A percentile compares a stretch with the other conserved stretches of the same genome.
These are phyloP conservation scores for Aspergillus transmontanensis DNA, from an alignment of 2,329 filamentous ascomycete genomes.

Conservation along the genomic window DNA sequence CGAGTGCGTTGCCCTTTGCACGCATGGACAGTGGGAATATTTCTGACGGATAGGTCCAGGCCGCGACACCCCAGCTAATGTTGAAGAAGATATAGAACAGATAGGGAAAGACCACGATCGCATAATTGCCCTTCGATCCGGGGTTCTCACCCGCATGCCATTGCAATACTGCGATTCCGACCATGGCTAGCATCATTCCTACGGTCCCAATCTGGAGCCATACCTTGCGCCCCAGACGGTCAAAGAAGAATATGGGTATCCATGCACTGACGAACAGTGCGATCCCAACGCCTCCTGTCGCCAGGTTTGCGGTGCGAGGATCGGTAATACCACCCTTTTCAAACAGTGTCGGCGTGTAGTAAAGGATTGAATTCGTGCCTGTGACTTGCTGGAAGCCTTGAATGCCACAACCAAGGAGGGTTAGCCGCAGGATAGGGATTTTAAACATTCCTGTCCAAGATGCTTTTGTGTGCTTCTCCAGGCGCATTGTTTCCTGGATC, in stretches of 20 bases:
- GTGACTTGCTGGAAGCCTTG: constrained; percentile 25
- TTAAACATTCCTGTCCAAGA: constrained; percentile 7
- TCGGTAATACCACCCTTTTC: constrained; percentile 21
- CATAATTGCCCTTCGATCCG: constrained; percentile 13
- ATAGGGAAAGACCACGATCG: constrained; percentile 22
- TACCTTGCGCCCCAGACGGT: constrained; percentile 21
- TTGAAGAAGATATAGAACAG: constrained; percentile 27
- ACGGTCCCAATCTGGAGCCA: constrained; percentile 25
- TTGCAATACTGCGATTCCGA: constrained; percentile 22
- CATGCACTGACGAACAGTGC: constrained; percentile 20
- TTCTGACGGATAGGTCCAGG: constrained; percentile 24
- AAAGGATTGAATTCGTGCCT: constrained; percentile 24
- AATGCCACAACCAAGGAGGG: constrained; percentile 19
- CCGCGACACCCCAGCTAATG: constrained; percentile 24
- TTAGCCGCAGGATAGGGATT: constrained; percentile 14
- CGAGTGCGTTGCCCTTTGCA: constrained; percentile 13
- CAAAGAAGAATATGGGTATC: constrained; percentile 23
- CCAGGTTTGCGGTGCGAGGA: constrained; percentile 17
- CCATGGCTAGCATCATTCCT: constrained; percentile 22
- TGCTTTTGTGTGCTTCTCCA: constrained; percentile 6
- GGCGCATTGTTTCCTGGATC: constrained; percentile 13
- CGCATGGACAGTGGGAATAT: constrained; percentile 20
- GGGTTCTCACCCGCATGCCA: constrained; percentile 19
- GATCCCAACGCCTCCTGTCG: constrained; percentile 21
- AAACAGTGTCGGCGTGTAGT: constrained; percentile 24